These are phyloP conservation scores for Massarina eburnea DNA, from an alignment of 2,329 filamentous ascomycete species.

Conservation along the genomic window DNA sequence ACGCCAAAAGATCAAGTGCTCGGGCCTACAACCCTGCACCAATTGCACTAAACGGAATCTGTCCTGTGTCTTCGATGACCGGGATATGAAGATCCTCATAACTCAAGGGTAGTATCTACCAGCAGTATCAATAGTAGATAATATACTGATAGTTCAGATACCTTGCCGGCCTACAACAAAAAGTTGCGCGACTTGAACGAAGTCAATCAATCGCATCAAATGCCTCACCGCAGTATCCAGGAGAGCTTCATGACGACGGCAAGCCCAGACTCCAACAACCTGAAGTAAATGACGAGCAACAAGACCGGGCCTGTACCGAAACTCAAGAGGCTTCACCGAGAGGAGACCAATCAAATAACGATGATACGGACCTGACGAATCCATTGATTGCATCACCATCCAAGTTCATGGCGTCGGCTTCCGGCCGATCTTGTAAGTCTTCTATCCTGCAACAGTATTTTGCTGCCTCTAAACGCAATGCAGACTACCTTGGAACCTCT, in stretches of 20 bases:
- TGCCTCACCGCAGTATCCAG: background rate
- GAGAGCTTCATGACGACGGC: background rate
- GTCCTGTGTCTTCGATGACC: conserved; percentile 31
- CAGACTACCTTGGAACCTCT: conserved; percentile 57
- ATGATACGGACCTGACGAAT: conserved; percentile 25
- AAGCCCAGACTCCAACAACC: background rate
- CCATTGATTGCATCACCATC: conserved; percentile 27
- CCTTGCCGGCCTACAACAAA: conserved; percentile 27
- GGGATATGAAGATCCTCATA: conserved; percentile 35
- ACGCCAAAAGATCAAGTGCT: conserved; percentile 37
- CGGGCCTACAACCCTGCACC: conserved; percentile 32
- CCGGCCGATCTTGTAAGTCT: conserved; percentile 20
- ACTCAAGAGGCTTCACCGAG: conserved; percentile 23
- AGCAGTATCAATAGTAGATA: background rate
- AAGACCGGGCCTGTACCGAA: conserved; percentile 3
- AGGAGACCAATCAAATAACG: conserved; percentile 17
- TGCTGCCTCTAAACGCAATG: background rate
- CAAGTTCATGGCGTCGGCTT: conserved; percentile 29
- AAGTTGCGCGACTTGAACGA: conserved; percentile 21
- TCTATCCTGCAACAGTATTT: background rate
- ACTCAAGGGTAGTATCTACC: conserved; percentile 24
- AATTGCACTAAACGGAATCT: conserved; percentile 30
- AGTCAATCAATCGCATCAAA: conserved; percentile 1
- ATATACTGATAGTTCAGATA: conserved; percentile 17
- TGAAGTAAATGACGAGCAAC: conserved; percentile 7